phyloP scores from a whole-genome alignment of 176 grass and related monocot genomes.

The Aegilops umbellulata region DNA sequence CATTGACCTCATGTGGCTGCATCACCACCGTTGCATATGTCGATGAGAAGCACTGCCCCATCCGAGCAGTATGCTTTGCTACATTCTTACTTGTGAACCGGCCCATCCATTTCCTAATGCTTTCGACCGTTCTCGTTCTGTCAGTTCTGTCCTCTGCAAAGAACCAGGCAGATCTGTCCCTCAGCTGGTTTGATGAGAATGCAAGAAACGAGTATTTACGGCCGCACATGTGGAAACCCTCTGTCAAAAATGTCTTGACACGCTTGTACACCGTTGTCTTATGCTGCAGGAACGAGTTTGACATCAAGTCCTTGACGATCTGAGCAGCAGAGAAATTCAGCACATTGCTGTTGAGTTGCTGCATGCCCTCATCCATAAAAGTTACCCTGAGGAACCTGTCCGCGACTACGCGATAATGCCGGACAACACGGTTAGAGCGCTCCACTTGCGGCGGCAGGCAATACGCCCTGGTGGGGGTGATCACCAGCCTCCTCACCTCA shows the following conservation, averaged over 20 bases:
- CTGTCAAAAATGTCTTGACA: conserved; percentile 43
- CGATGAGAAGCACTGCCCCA: conserved; percentile 96
- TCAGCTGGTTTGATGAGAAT: conserved; percentile 82
- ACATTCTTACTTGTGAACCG: conserved; percentile 63
- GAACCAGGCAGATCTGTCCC: conserved; percentile 82
- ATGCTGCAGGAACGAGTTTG: conserved; percentile 45
- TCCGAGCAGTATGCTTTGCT: conserved; percentile 72
- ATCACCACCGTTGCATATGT: conserved; percentile 79
- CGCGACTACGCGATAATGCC: conserved; percentile 50
- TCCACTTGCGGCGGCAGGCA: conserved; percentile 71
- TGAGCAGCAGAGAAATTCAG: conserved; percentile 59
- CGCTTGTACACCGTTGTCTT: conserved; percentile 73
- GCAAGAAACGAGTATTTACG: conserved; percentile 81
- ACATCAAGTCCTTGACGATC: conserved; percentile 67
- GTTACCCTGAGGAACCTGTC: conserved; percentile 86
- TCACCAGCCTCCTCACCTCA: conserved; percentile 63
- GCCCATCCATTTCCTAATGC: conserved; percentile 75
- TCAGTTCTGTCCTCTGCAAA: conserved; percentile 59
- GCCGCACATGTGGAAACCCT: conserved; percentile 75
- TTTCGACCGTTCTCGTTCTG: conserved; percentile 40
- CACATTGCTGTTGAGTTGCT: conserved; percentile 59
- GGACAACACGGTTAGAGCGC: conserved; percentile 64
- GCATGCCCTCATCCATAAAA: conserved; percentile 86
- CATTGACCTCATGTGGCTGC: conserved; percentile 37
- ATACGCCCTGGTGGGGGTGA: conserved; percentile 76